Percentiles rank a stretch among this genome's conserved stretches.
phyloP scores from a whole-genome alignment of 1,139 yeast species.

The Protomyces lactucae-debilis region DNA sequence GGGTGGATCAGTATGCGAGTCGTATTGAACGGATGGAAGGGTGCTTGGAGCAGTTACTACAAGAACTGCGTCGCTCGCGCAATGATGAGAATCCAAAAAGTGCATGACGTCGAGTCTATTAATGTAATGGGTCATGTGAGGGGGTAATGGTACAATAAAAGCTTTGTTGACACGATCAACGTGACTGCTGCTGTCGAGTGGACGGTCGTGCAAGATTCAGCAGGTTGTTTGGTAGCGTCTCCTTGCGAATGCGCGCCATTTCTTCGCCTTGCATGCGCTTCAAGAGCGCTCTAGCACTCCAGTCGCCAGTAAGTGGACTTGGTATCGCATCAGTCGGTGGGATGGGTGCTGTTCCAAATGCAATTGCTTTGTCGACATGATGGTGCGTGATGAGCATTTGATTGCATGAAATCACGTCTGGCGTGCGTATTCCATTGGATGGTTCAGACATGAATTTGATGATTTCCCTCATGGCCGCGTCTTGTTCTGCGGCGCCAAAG shows the following conservation, averaged over 20 bases:
- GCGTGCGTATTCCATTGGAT: not conserved
- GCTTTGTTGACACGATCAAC: too few relatives aligned
- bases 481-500: not conserved
- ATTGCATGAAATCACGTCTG: not conserved
- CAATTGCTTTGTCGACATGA: not conserved
- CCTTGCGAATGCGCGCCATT: not conserved
- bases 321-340: not conserved
- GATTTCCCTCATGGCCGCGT: not conserved
- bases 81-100: not conserved
- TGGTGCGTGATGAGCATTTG: not conserved
- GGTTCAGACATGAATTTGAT: not conserved
- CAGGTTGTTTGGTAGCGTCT: not conserved
- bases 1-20: not conserved
- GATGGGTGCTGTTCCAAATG: not conserved
- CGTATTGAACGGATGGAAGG: not conserved
- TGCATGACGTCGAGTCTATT: not conserved
- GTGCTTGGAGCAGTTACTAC: not conserved
- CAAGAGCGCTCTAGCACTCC: not conserved
- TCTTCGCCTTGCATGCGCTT: not conserved
- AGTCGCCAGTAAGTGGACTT: not conserved
- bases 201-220: not conserved
- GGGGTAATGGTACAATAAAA: too few relatives aligned
- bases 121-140: too few relatives aligned
- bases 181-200: not conserved
- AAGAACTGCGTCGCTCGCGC: not conserved